Evolutionary conservation across 108 stramenopile species (phyloP), one percentile per base, ranked within the genome.

Genomic region (Nitzschia putrida): DNA sequence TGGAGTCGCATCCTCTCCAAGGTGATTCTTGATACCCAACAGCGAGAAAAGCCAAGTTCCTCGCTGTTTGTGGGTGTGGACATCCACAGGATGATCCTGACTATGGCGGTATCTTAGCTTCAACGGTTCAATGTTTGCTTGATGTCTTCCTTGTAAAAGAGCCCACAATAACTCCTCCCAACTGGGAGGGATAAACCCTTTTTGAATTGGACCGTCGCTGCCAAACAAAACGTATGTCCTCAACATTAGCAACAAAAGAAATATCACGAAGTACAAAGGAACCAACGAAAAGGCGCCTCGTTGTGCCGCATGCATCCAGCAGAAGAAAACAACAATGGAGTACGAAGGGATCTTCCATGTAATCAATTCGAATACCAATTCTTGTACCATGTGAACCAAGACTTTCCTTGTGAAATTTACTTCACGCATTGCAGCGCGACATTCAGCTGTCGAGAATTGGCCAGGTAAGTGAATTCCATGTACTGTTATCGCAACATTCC

Each of bases 241-340:
- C 37, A 82, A 39, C 52, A 90, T 75, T 24, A 81, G 14, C 9
- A 75, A 39, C 29, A 82, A 50, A n/a, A 90, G 47, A 6, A 74
- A 81, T 14, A 43, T 25, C 2, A 87, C 52, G 37, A 82, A 52
- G 57, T 90, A 85, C 0, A 67, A 77, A 41, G 84, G 85, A 37
- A 84, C 81, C 44, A 80, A 68, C 3, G 71, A 67, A 11, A 85
- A 52, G 0, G 83, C 76, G 55, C 77, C 79, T 26, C 37, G 44
- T 65, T 79, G 84, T 56, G 84, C 69, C 57, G 83, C 71, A 55
- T 87, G 86, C 89, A 90, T 90, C 86, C 86, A 90, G 7, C 85
- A 73, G 11, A 69, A 21, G 59, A 90, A 90, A 18, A 85, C 45
- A 38, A 72, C 76, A 2, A 66, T 21, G 42, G 86, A 85, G 42